Base-by-base conservation (phyloP, 768 basidiomycete species). In the Auriscalpium orientale region DNA sequence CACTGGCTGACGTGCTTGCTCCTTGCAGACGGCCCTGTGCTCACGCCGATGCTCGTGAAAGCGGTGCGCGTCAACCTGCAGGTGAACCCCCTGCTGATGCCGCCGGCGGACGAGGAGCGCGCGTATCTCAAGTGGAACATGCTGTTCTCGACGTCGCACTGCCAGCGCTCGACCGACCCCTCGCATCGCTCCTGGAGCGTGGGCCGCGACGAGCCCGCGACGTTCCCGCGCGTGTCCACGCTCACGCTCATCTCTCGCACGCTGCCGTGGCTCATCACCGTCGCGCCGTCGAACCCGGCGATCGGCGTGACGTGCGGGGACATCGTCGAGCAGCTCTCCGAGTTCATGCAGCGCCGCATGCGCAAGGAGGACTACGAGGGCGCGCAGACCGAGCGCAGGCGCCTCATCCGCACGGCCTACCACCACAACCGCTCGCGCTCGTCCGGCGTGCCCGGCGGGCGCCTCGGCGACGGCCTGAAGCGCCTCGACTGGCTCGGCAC, bases 91-190 rank as follows among this genome's bases (percentile, higher is more conserved):
- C 74, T 89, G 22, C 71, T 89, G 15, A 63, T 69, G 0, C 82
- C 83, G 3, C 18, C 64, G 64, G 44, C 71, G 68, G 57, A 72
- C 21, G 68, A 76, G 0, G 73, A 79, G 1, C 68, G 71, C 28
- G 76, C 77, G 6, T 79, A 80, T 64, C 71, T 90, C 46, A 80
- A 78, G 48, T 89, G 87, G 86, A 85, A 87, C 69, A 85, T 90
- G 83, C 75, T 86, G 44, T 87, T 82, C 66, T 71, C 74, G 7
- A 78, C 85, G 7, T 78, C 75, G 43, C 75, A 80, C 56, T 82
- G 83, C 53, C 79, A 79, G 61, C 79, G 83, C 55, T 85, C 83
- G 4, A 76, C 72, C n/a, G 88, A 89, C 56, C 73, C 77, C 4
- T 58, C 71, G 2, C 74, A 78, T 43, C 72, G 80, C 21, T 87